Conservation (phyloP, 2,329 filamentous ascomycete species). For the Metarhizium humberi region DNA sequence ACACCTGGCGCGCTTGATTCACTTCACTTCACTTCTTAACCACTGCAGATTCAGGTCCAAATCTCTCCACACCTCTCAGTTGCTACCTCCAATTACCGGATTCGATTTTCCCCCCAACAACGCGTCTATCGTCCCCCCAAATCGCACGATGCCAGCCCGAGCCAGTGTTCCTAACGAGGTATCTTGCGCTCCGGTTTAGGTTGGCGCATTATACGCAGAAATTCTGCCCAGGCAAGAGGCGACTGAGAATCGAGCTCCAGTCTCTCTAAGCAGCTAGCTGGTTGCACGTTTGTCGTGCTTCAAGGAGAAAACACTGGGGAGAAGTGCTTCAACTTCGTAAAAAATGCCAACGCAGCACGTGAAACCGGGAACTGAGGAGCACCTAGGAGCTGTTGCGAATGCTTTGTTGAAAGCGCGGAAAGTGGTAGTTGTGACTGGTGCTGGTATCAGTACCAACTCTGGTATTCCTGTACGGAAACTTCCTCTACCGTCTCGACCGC, state of each 20-base stretch:
- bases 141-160: neutral
- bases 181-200: neutral
- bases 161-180: neutral
- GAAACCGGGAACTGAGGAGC: conserved; percentile 37
- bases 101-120: neutral
- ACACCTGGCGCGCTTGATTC: neutral
- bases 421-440: conserved; percentile 62
- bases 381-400: conserved; percentile 58
- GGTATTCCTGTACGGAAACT: conserved; percentile 53
- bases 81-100: neutral
- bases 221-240: neutral
- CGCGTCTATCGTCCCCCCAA: neutral
- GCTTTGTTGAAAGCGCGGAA: conserved; percentile 55
- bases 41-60: neutral
- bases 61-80: neutral
- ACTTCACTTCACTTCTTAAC: neutral
- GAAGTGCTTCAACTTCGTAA: conserved; percentile 11
- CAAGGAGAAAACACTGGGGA: neutral
- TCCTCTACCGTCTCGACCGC: neutral
- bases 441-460: conserved; percentile 67
- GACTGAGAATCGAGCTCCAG: neutral
- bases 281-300: neutral
- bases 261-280: neutral
- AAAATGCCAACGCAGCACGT: conserved; percentile 52
- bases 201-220: neutral